phyloP scores from a whole-genome alignment of 441 rosid genomes.

The Syzygium malaccense region DNA sequence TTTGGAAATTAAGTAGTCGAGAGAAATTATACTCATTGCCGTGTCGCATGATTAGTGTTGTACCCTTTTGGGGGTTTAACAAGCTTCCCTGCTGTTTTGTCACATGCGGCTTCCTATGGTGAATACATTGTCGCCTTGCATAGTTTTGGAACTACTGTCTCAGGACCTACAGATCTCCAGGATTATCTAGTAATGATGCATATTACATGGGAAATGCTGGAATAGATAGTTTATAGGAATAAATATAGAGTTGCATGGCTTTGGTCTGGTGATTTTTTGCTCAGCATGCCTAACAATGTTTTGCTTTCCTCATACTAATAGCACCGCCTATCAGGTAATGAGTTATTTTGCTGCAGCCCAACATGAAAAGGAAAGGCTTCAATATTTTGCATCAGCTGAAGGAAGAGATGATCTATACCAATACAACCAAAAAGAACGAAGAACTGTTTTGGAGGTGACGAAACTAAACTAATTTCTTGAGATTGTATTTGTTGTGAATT shows the following conservation, averaged over 20 bases:
- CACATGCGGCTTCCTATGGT: background rate
- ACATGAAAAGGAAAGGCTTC: constrained; percentile 84
- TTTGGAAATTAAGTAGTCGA: background rate
- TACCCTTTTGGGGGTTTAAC: background rate
- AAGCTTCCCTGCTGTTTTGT: background rate
- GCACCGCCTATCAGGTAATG: constrained; percentile 53
- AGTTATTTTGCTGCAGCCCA: constrained; percentile 75
- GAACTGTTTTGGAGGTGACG: constrained; percentile 86
- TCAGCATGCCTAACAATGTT: background rate
- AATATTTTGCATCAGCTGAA: constrained; percentile 84
- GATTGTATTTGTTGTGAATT: background rate
- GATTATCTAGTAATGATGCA: background rate
- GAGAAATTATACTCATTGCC: background rate
- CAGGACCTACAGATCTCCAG: background rate
- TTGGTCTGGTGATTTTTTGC: background rate
- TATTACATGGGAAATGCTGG: background rate
- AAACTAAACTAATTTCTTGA: background rate
- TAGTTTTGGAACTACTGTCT: background rate
- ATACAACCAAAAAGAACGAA: constrained; percentile 88
- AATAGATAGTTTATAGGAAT: background rate
- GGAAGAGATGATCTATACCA: constrained; percentile 93
- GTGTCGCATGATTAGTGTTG: background rate
- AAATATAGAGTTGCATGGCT: background rate
- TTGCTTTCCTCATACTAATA: background rate
- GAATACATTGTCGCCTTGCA: background rate